phyloP scores from a whole-genome alignment of 1,284 basidiomycete genomes.

The Ganoderma lingzhi region DNA sequence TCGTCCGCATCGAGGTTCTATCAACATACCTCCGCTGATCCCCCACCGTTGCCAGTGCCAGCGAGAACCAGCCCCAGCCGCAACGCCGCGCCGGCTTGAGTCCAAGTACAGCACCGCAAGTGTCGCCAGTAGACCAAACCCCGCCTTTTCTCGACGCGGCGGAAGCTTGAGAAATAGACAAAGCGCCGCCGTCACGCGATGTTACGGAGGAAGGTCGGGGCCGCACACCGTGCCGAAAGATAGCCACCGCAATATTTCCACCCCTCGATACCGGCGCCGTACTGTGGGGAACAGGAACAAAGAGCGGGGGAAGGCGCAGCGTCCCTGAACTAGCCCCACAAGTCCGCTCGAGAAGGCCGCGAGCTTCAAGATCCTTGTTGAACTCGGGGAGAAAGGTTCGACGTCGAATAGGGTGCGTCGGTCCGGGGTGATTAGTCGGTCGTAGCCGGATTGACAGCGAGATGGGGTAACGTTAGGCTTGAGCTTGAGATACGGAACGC shows the following conservation, averaged over 20 bases:
- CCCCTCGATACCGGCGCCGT: neutral
- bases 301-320: neutral
- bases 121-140: neutral
- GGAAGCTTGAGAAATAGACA: neutral
- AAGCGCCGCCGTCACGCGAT: neutral
- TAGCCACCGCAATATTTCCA: neutral
- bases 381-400: neutral
- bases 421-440: neutral
- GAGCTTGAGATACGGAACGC: neutral
- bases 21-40: neutral
- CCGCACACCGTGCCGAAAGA: neutral
- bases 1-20: neutral
- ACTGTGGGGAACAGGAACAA: neutral
- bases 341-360: neutral
- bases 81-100: constrained; percentile 1
- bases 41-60: neutral
- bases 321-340: constrained; percentile 2
- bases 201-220: neutral
- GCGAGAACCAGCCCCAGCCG: neutral
- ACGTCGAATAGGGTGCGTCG: neutral
- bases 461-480: neutral
- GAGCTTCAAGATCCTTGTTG: neutral
- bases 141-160: neutral
- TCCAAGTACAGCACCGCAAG: neutral
- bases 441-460: neutral